Base-by-base conservation (phyloP, 2,329 filamentous ascomycete species). In the Allantophomopsis lycopodina region DNA sequence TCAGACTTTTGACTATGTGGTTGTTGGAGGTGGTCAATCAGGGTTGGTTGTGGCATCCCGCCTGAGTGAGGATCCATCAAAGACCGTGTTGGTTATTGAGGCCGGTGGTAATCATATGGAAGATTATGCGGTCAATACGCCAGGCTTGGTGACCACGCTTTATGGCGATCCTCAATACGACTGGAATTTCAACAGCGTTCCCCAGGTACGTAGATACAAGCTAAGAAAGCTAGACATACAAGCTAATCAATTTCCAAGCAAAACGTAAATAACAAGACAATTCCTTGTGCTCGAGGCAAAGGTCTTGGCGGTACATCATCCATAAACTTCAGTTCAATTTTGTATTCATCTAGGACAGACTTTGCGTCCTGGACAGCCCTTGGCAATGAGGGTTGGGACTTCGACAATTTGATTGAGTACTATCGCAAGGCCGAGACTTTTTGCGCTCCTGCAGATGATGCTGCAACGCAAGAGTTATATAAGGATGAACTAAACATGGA, bases 21-120 rank as follows among this genome's bases (percentile, higher is more conserved):
- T 67, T 16, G 56, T 64, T 7, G 63, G 64, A 10, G 63, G 63
- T 5, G 64, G 64, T n/a, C 66, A 63, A 1, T 56, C 63, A 5
- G 64, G 64, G 6, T 54, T 66, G 2, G 57, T 60, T 2, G 50
- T 66, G 8, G 63, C 63, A 6, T 53, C 55, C 17, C 57, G 63
- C 3, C 52, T 66, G 7, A 57, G 50, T 21, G 60, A 63, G 43
- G 53, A 60, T 42, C 48, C 50, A 21, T 35, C 55, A 31, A 50
- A 58, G 21, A 48, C 49, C 6, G 58, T 66, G 13, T 47, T 62
- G 7, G 60, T 64, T 5, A 43, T 63, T 17, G 61, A 64, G 42
- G 61, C 60, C 16, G 61, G 61, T 16, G 48, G 46, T 28, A 58
- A 62, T 38, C 51, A 51, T 15, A 48, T 48, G 18, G 40, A 46